Base-by-base conservation (phyloP, 768 basidiomycete species). In the Russula virescens region DNA sequence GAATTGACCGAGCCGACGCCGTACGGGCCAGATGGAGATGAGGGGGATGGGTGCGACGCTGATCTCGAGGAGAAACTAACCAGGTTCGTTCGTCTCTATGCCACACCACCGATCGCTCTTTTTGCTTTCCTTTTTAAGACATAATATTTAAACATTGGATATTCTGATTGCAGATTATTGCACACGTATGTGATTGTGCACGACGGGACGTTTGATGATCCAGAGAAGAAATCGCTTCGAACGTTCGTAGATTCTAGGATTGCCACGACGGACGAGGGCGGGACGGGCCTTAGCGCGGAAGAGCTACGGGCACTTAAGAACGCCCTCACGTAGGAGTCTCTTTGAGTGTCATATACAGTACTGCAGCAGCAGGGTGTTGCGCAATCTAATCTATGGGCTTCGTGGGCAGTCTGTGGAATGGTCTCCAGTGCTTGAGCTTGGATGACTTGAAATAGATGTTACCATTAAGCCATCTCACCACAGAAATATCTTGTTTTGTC, bases 21-120 rank as follows among this genome's bases (percentile, higher is more conserved):
- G 11, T 78, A 82, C 58, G 89, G 88, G 0, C 78, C 76, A 6
- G 86, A 90, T 68, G 89, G 88, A 19, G 88, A 90, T 19, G 87
- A 89, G 62, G 74, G 75, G 47, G 75, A 75, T n/a, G 82, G 75
- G 7, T 11, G 26, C 10, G 89, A 89, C 70, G 69, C 69, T 3
- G 84, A 88, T 58, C 85, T 85, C 43, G 83, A 85, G 71, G 88
- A 88, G 71, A 88, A 86, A 66, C 71, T 81, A 2, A 66, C 85
- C 21, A 78, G 80, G 84, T 83, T 55, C 55, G 79, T 58, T 18
- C 25, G 31, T 34, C 49, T 19, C 38, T 38, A 35, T 5, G 10
- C 2, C 38, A 38, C 10, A 2, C 13, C 38, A 38, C 38, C 13
- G 8, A 11, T 11, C 13, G 13, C 13, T 38, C 13, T 38, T 38